Evolutionary conservation across 768 basidiomycete species (phyloP), one percentile per base, ranked within the genome.

Genomic region (Sarcomyxa edulis): DNA sequence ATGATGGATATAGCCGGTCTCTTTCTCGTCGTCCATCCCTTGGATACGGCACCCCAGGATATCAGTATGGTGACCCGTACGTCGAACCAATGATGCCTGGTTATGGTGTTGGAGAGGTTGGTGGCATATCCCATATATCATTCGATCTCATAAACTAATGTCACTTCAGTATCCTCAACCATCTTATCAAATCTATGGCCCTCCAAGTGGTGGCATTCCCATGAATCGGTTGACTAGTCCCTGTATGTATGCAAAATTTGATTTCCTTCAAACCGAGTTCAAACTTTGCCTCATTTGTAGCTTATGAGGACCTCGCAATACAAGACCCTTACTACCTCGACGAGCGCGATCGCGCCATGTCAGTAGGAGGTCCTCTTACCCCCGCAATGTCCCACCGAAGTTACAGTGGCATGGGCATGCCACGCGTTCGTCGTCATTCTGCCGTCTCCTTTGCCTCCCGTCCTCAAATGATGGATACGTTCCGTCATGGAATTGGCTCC

Each of bases 261-360:
- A 3, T 21, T 11, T 3, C 15, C 10, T 6, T 23, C 31, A 16
- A 1, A 32, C 35, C 39, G 25, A 31, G 29, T 40, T 20, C 12
- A 32, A 18, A 39, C 40, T 35, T 28, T 45, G 15, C 20, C 37
- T 32, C 23, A 15, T 29, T 3, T 19, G 18, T 43, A 77, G 72
- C 72, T 15, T 81, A 78, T 53, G 81, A 82, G 41, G 76, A 80
- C 45, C 47, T 70, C 29, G 68, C 65, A 14, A 40, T 66, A 26
- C 53, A 57, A 20, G 76, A 80, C 27, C 51, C 66, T 2, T 80
- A 81, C 54, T 79, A 80, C 49, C 43, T 59, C 50, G 72, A 60
- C 46, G 68, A 61, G n/a, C 53, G 55, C 50, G 66, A 51, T n/a
- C n/a, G n/a, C n/a, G n/a, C n/a, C 23, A 37, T 71, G 34, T 65